Evolutionary conservation across 257 asterid species (phyloP).

Genomic region (Lantana camara): DNA sequence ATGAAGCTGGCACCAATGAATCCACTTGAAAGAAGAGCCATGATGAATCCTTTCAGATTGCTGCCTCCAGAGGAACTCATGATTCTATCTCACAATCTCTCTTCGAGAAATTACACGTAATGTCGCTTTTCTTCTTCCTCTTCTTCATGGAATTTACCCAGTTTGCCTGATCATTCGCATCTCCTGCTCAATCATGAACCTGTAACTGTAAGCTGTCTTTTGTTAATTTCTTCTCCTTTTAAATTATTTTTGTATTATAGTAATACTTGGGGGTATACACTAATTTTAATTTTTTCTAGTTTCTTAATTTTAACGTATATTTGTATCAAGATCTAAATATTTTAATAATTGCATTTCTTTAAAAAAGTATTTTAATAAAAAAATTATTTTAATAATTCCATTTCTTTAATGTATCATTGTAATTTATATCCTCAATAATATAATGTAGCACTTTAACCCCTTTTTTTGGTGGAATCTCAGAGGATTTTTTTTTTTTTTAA

Average conservation of each 20-base stretch:
- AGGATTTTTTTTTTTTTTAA: too few relatives aligned
- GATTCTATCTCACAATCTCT: constrained; percentile 9
- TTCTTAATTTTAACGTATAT: too few relatives aligned
- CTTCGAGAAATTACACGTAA: not conserved
- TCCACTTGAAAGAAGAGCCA: constrained; percentile 74
- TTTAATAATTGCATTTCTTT: too few relatives aligned
- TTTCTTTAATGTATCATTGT: too few relatives aligned
- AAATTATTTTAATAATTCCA: too few relatives aligned
- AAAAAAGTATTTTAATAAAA: too few relatives aligned
- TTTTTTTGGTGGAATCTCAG: too few relatives aligned
- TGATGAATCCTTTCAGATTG: constrained; percentile 61
- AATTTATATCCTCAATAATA: too few relatives aligned
- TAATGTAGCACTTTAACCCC: too few relatives aligned
- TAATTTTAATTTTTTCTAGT: too few relatives aligned
- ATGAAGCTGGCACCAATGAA: constrained; percentile 82
- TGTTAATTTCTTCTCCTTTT: not conserved
- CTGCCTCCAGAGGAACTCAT: constrained; percentile 63
- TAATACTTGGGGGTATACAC: too few relatives aligned
- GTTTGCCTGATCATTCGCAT: constrained; percentile 35
- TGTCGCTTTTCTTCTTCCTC: constrained; percentile 20
- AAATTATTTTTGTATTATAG: not conserved
- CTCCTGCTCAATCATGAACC: constrained; percentile 27
- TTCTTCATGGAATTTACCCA: constrained; percentile 44
- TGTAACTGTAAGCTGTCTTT: not conserved
- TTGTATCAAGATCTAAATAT: too few relatives aligned